Evolutionary conservation across 805 yeast species (phyloP).

Genomic region (Candida krabiensis): DNA sequence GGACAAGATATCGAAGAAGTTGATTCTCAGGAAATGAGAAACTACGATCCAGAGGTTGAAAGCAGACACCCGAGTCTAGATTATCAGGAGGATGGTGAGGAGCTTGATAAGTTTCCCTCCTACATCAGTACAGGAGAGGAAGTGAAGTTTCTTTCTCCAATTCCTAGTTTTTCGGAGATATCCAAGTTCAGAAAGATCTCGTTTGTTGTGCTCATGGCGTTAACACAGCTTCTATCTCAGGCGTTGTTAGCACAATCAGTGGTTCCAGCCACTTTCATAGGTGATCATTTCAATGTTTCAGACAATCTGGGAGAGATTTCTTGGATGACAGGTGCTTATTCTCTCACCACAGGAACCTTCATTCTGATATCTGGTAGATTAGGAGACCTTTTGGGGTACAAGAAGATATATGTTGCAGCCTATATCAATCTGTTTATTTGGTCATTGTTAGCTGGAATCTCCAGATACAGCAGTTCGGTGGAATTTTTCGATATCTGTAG

Average conservation of each 20-base stretch:
- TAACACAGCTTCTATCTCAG: constrained; percentile 39
- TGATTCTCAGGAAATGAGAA: no score
- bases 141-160: constrained; percentile 8
- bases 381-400: constrained; percentile 73
- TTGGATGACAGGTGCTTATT: constrained; percentile 74
- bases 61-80: no score
- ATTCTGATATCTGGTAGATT: constrained; percentile 66
- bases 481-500: constrained; percentile 54
- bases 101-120: neutral
- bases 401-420: constrained; percentile 52
- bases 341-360: constrained; percentile 71
- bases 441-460: constrained; percentile 60
- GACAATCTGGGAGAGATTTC: constrained; percentile 37
- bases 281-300: constrained; percentile 28
- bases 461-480: constrained; percentile 48
- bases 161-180: constrained; percentile 21
- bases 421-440: constrained; percentile 56
- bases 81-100: no score
- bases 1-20: no score
- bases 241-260: constrained; percentile 34
- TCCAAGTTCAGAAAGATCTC: constrained; percentile 11
- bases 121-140: neutral
- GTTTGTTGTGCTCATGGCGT: constrained; percentile 20
- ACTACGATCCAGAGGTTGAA: no score
- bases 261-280: constrained; percentile 31